A percentile compares a stretch with the other conserved stretches of the same genome.
Conservation (phyloP, 176 grass and related monocot species). For the Carex parvula region DNA sequence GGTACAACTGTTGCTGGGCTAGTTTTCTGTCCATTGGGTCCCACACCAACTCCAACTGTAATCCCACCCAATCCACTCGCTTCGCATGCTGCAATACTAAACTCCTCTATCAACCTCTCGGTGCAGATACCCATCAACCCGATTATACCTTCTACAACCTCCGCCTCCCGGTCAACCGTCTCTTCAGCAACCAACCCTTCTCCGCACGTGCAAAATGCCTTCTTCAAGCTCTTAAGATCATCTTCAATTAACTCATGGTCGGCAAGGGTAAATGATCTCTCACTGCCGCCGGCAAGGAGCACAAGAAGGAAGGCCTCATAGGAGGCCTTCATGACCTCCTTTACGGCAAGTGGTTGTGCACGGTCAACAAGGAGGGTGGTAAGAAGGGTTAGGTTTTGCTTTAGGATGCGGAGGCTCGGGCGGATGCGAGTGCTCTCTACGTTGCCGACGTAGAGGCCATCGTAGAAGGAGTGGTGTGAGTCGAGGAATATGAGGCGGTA, state of each 20-base stretch:
- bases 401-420: constrained; percentile 48
- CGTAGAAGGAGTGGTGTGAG: constrained; percentile 51
- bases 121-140: constrained; percentile 58
- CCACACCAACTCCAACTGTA: not conserved
- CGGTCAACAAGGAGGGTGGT: constrained; percentile 47
- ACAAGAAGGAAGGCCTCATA: constrained; percentile 68
- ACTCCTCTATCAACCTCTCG: constrained; percentile 58
- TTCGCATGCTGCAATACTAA: constrained; percentile 47
- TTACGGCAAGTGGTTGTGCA: constrained; percentile 55
- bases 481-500: constrained; percentile 46
- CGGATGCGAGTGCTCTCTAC: constrained; percentile 49
- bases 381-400: constrained; percentile 75
- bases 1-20: constrained; percentile 19
- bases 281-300: constrained; percentile 49
- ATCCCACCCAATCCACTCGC: constrained; percentile 35
- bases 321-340: constrained; percentile 72
- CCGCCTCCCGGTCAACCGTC: constrained; percentile 51
- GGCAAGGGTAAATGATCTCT: constrained; percentile 43
- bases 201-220: constrained; percentile 69
- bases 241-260: constrained; percentile 61
- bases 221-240: constrained; percentile 70
- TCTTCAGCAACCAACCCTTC: constrained; percentile 74
- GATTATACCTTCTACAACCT: constrained; percentile 48
- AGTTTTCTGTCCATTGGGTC: constrained; percentile 1
- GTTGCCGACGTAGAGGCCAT: constrained; percentile 49